phyloP scores from a whole-genome alignment of 805 yeast species.

The Yamadazyma ubonensis region DNA sequence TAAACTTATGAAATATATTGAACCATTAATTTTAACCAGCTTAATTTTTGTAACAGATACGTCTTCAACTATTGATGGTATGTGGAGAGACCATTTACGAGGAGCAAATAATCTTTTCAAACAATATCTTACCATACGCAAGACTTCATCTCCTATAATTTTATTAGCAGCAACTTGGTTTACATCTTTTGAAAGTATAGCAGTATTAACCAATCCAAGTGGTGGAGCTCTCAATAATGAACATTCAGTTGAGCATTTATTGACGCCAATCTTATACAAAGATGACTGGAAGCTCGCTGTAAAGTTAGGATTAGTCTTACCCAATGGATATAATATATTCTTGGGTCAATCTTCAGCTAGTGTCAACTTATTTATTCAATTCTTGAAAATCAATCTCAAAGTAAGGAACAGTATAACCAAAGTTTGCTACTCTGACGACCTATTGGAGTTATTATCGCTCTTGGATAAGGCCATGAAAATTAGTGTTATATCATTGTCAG shows the following conservation, averaged over 20 bases:
- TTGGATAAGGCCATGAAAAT: slow-evolving; percentile 13
- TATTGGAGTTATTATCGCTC: slow-evolving; percentile 20
- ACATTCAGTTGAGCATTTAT: slow-evolving; percentile 26
- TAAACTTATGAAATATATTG: slow-evolving; percentile 43
- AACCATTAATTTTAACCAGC: slow-evolving; percentile 59
- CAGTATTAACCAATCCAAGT: slow-evolving; percentile 46
- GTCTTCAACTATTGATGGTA: slow-evolving; percentile 44
- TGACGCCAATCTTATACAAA: slow-evolving; percentile 25
- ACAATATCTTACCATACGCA: slow-evolving; percentile 37
- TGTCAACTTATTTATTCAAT: slow-evolving; percentile 28
- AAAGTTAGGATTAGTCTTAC: slow-evolving; percentile 36
- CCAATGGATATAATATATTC: slow-evolving; percentile 44
- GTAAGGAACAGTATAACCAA: slow-evolving; percentile 16
- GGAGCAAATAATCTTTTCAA: slow-evolving; percentile 57
- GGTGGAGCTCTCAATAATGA: slow-evolving; percentile 51
- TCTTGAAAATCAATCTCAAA: slow-evolving; percentile 29
- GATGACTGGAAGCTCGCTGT: slow-evolving; percentile 17
- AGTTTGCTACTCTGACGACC: slow-evolving; percentile 18
- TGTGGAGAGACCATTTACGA: slow-evolving; percentile 57
- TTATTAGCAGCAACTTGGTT: slow-evolving; percentile 55
- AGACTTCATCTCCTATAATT: slow-evolving; percentile 32
- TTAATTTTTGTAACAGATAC: slow-evolving; percentile 57
- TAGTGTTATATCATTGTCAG: slow-evolving; percentile 14
- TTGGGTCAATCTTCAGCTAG: slow-evolving; percentile 43
- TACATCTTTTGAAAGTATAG: slow-evolving; percentile 49